phyloP scores from a whole-genome alignment of 768 basidiomycete species.

The Chlorophyllum brunneum region DNA sequence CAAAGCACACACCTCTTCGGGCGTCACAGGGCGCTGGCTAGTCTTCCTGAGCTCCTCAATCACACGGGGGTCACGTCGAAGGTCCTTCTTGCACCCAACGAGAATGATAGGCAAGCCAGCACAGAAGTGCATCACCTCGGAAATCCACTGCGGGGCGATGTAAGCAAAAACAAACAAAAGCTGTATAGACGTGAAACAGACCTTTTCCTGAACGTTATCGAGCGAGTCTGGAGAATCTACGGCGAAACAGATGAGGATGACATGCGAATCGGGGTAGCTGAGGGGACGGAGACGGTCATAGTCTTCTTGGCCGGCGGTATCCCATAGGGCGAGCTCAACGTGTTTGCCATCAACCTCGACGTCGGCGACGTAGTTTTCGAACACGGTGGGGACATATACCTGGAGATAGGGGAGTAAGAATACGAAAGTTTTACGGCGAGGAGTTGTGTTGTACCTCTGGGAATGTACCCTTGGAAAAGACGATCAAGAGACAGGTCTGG shows the following conservation, averaged over 20 bases:
- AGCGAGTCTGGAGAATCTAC: constrained; percentile 97
- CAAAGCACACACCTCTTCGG: constrained; percentile 68
- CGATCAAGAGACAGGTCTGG: constrained; percentile 90
- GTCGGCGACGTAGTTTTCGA: constrained; percentile 99
- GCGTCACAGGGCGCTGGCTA: constrained; percentile 90
- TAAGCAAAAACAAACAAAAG: constrained; percentile 4
- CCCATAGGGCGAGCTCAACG: constrained; percentile 98
- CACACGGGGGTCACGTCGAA: constrained; percentile 88
- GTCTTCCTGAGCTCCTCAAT: constrained; percentile 94
- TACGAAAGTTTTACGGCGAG: neutral
- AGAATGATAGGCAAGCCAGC: constrained; percentile 92
- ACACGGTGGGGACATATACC: constrained; percentile 99
- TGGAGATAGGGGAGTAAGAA: constrained; percentile 25
- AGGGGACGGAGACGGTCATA: constrained; percentile 98
- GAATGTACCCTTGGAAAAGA: constrained; percentile 96
- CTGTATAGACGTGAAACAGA: constrained; percentile 29
- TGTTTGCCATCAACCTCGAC: constrained; percentile 98
- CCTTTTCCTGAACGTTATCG: constrained; percentile 99
- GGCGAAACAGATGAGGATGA: constrained; percentile 99
- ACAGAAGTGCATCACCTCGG: constrained; percentile 98
- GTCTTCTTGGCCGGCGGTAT: constrained; percentile 99
- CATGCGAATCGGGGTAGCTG: constrained; percentile 98
- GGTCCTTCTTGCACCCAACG: constrained; percentile 99
- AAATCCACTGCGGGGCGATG: constrained; percentile 75
- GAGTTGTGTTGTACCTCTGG: constrained; percentile 65